Evolutionary conservation across 441 rosid genomes (phyloP).

Genomic region (Pelargonium citronellum): DNA sequence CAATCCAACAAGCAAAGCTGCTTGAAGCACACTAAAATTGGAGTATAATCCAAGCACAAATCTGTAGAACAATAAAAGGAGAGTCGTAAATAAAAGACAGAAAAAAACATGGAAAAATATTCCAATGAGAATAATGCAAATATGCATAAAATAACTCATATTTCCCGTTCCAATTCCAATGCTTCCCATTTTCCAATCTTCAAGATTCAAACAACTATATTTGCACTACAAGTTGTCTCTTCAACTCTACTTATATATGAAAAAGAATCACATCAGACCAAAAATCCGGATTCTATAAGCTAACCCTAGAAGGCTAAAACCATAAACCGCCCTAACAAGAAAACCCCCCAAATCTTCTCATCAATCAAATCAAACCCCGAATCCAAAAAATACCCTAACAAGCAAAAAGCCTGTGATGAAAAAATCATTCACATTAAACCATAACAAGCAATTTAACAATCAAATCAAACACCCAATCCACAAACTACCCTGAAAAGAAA

Average conservation of each 20-base stretch:
- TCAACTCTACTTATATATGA: too few species aligned
- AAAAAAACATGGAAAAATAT: background rate
- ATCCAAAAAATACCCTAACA: background rate
- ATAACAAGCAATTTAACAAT: too few species aligned
- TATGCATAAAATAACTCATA: background rate
- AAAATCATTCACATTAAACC: too few species aligned
- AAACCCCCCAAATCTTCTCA: background rate
- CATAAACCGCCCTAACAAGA: background rate
- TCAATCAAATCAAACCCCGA: background rate
- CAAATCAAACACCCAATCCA: background rate
- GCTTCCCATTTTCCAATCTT: too few species aligned
- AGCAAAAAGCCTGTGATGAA: background rate
- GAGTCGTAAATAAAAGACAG: background rate
- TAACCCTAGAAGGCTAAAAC: too few species aligned
- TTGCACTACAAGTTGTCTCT: too few species aligned
- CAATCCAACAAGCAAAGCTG: background rate
- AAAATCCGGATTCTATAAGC: too few species aligned
- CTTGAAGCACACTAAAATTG: background rate
- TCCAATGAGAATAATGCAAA: background rate
- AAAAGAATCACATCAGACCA: too few species aligned
- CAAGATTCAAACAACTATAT: too few species aligned
- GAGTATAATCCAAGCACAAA: slow-evolving; percentile 4
- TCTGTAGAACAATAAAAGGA: slow-evolving; percentile 4
- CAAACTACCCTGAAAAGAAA: background rate
- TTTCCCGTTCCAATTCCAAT: too few species aligned